A percentile compares a stretch with the other conserved stretches of the same genome.
These are phyloP conservation scores for Globisporangium cylindrosporum DNA, from an alignment of 352 stramenopile species.

Conservation along the genomic window DNA sequence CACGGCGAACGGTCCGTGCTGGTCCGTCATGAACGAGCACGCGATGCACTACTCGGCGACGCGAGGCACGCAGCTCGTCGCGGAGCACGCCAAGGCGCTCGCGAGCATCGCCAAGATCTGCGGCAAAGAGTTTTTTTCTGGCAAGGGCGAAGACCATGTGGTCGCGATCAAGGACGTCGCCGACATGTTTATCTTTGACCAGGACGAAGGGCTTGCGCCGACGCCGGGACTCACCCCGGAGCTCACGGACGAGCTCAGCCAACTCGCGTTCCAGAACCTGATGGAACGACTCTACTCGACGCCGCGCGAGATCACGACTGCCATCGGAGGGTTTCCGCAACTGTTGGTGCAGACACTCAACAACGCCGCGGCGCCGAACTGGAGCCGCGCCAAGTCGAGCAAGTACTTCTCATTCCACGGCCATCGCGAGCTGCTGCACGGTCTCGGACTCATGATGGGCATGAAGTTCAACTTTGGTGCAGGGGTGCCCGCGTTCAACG, in stretches of 20 bases:
- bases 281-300: conserved; percentile 75
- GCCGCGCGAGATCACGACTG: conserved; percentile 57
- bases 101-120: conserved; percentile 37
- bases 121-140: conserved; percentile 44
- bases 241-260: conserved; percentile 40
- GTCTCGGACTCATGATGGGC: conserved; percentile 74
- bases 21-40: conserved; percentile 51
- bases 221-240: conserved; percentile 47
- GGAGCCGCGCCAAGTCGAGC: conserved; percentile 28
- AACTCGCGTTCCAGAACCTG: conserved; percentile 68
- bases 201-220: conserved; percentile 48
- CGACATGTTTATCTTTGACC: conserved; percentile 75
- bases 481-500: conserved; percentile 54
- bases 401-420: conserved; percentile 83
- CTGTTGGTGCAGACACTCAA: conserved; percentile 66
- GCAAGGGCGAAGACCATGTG: conserved; percentile 33
- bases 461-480: conserved; percentile 75
- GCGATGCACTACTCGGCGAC: conserved; percentile 42
- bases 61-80: conserved; percentile 36
- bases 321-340: conserved; percentile 64
- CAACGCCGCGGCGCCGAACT: conserved; percentile 29
- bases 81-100: conserved; percentile 40
- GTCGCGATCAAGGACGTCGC: conserved; percentile 69
- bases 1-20: conserved; percentile 65
- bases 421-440: conserved; percentile 78